A percentile compares a stretch with the other conserved stretches of the same genome.
Evolutionary conservation across 306 rosid species (phyloP).

Genomic region (Cucumis cinereus): DNA sequence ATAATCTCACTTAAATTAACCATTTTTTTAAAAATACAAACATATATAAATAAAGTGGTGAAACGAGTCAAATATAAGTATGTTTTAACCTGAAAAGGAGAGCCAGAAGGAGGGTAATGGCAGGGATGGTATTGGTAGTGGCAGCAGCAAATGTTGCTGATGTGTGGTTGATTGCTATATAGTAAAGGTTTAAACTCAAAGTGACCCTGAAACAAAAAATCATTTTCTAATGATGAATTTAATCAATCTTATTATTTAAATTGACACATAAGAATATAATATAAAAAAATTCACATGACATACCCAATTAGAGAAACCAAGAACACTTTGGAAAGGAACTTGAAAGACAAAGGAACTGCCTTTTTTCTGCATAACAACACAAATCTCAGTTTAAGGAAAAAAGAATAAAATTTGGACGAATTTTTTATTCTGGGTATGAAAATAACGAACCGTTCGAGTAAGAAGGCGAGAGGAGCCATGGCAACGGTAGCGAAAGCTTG

Average conservation of each 20-base stretch:
- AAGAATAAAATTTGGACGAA: neutral
- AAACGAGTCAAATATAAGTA: too few relatives aligned
- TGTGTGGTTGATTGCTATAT: conserved; percentile 55
- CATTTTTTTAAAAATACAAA: too few relatives aligned
- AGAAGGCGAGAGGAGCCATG: conserved; percentile 63
- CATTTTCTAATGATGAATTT: neutral
- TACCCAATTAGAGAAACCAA: conserved; percentile 71
- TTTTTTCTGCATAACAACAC: conserved; percentile 37
- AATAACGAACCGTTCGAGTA: conserved; percentile 50
- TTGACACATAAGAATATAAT: neutral
- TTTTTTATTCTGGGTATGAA: too few relatives aligned
- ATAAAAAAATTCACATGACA: neutral
- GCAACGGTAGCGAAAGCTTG: conserved; percentile 72
- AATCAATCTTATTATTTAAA: too few relatives aligned
- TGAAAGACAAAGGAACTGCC: conserved; percentile 41
- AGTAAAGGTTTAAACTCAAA: conserved; percentile 66
- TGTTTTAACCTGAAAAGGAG: conserved; percentile 28
- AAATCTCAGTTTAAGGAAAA: neutral
- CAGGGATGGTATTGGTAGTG: conserved; percentile 61
- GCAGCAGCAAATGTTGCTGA: conserved; percentile 96
- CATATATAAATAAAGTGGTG: too few relatives aligned
- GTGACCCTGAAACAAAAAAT: conserved; percentile 38
- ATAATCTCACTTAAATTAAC: neutral
- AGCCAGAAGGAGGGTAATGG: conserved; percentile 70
- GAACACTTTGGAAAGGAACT: conserved; percentile 57